Evolutionary conservation across 176 grass and related monocot species (phyloP).

Genomic region (Urochloa ruziziensis): DNA sequence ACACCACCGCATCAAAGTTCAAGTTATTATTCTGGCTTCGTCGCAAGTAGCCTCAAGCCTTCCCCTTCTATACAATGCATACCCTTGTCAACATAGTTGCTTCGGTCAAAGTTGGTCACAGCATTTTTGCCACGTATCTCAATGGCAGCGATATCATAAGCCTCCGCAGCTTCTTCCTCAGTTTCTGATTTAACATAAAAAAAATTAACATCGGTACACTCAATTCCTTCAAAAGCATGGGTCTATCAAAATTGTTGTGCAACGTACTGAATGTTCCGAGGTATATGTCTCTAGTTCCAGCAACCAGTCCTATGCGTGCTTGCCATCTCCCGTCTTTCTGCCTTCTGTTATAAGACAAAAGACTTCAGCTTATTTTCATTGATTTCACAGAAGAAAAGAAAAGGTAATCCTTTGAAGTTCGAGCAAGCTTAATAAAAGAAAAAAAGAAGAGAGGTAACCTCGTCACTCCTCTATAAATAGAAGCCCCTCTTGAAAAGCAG

Average conservation of each 20-base stretch:
- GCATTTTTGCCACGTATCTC: constrained; percentile 90
- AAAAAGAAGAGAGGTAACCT: constrained; percentile 60
- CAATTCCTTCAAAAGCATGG: not conserved
- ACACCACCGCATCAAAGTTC: constrained; percentile 3
- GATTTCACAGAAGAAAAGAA: constrained; percentile 17
- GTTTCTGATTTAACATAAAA: constrained; percentile 56
- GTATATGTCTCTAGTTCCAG: constrained; percentile 93
- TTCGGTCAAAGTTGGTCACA: constrained; percentile 95
- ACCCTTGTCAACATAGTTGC: constrained; percentile 71
- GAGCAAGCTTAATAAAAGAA: constrained; percentile 15
- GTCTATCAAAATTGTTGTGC: not conserved
- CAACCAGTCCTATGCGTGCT: constrained; percentile 89
- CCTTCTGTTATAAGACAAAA: constrained; percentile 53
- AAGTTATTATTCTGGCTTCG: constrained; percentile 44
- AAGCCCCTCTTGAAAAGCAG: constrained; percentile 99
- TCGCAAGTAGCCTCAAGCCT: constrained; percentile 45
- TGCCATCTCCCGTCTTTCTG: constrained; percentile 98
- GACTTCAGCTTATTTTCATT: constrained; percentile 13
- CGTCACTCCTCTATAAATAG: constrained; percentile 92
- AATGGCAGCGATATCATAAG: constrained; percentile 90
- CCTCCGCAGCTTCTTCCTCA: constrained; percentile 96
- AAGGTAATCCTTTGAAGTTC: not conserved
- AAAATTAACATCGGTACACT: constrained; percentile 12
- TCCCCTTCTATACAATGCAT: constrained; percentile 51
- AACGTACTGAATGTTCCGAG: constrained; percentile 88